These are phyloP conservation scores for Phlebiopsis gigantea DNA, from an alignment of 768 basidiomycete species.

Conservation along the genomic window DNA sequence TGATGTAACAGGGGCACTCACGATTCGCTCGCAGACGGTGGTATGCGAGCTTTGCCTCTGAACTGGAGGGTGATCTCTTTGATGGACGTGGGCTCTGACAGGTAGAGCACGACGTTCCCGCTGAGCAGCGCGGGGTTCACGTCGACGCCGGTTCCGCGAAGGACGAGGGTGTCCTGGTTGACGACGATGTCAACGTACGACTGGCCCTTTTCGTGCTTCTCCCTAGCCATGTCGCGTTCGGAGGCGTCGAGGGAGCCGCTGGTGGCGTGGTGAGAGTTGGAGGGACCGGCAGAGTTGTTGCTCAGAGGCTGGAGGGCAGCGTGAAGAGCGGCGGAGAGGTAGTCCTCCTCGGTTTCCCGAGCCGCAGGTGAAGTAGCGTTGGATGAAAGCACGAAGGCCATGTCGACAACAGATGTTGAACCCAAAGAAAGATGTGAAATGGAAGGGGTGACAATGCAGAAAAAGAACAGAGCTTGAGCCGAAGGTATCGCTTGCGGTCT, in stretches of 20 bases:
- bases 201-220: conserved; percentile 33
- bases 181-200: conserved; percentile 74
- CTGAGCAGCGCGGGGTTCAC: conserved; percentile 78
- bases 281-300: conserved; percentile 12
- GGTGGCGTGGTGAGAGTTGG: conserved; percentile 12
- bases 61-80: conserved; percentile 83
- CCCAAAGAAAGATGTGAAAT: not conserved
- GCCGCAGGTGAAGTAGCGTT: conserved; percentile 3
- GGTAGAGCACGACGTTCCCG: conserved; percentile 75
- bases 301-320: conserved; percentile 30
- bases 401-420: not conserved
- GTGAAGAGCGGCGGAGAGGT: conserved; percentile 33
- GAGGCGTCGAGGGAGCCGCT: not conserved
- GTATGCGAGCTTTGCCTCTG: conserved; percentile 74
- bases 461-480: not conserved
- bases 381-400: conserved; percentile 9
- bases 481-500: not conserved
- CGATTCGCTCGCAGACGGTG: conserved; percentile 53
- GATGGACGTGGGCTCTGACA: conserved; percentile 78
- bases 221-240: conserved; percentile 4
- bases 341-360: conserved; percentile 28
- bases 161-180: conserved; percentile 59
- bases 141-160: conserved; percentile 78
- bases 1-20: conserved; percentile 30
- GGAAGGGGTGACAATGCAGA: conserved; percentile 1